Base-by-base conservation (phyloP, 2,329 filamentous ascomycete species). In the Trichoderma atrobrunneum region DNA sequence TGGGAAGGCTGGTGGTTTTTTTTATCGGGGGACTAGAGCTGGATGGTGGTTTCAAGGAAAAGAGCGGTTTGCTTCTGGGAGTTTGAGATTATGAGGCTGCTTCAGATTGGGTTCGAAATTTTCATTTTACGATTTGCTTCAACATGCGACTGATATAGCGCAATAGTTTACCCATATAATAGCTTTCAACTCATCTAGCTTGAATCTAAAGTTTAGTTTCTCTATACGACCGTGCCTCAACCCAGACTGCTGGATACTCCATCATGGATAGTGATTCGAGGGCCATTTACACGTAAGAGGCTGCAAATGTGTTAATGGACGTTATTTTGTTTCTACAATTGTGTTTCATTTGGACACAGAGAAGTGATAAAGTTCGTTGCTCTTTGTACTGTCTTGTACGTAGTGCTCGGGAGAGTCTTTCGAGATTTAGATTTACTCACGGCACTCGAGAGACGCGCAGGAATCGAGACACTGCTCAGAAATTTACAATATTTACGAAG, bases 391-490 rank as follows among this genome's bases (percentile, higher is more conserved):
- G 43, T 21, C 43, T 21, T 21, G 8, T 21, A 3, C n/a, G 8
- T 12, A 51, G n/a, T 51, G 10, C 18, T 21, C 4, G 5, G 43
- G 18, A 51, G 43, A 51, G n/a, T 12, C 7, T 21, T 48, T 3
- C 10, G 10, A 21, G n/a, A 54, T 54, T 14, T 11, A 24, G n/a
- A 7, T 24, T 48, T 18, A 2, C 4, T n/a, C 6, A 24, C 21
- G 10, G 0, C 5, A 24, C 21, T 21, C 11, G n/a, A 24, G 1
- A 3, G 7, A 0, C 5, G 3, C 11, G 1, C 5, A 54, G 48
- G 11, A 24, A 54, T 14, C 24, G 5, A 21, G 5, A 14, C 6
- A 3, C 5, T 54, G 48, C n/a, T 14, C n/a, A 54, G 24, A 3
- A 12, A 24, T 24, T 12, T 24, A 5, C 48, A 54, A 14, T 39